Conservation (phyloP, 352 stramenopile genomes). For the Phytopythium sindhum region DNA sequence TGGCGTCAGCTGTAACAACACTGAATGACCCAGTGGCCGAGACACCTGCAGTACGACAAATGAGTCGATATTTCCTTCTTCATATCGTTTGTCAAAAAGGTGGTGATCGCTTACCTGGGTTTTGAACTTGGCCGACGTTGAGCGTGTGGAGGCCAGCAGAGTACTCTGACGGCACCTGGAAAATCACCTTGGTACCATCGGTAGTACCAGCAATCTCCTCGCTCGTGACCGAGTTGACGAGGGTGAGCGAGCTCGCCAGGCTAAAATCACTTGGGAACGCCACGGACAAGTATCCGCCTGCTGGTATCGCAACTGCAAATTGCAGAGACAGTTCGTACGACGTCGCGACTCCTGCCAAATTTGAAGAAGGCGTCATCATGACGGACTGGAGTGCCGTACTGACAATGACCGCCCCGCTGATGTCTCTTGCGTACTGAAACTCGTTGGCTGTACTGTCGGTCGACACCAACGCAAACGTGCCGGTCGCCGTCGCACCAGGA, state of each 20-base stretch:
- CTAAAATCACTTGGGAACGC: slow-evolving; percentile 16
- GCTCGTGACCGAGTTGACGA: slow-evolving; percentile 12
- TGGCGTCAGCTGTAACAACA: slow-evolving; percentile 32
- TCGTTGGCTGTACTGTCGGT: slow-evolving; percentile 22
- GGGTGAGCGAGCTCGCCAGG: slow-evolving; percentile 2
- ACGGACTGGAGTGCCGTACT: slow-evolving; percentile 15
- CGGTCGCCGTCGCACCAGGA: slow-evolving; percentile 37
- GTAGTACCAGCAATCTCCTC: slow-evolving; percentile 9
- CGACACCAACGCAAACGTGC: slow-evolving; percentile 32
- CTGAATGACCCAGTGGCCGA: slow-evolving; percentile 30
- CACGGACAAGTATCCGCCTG: slow-evolving; percentile 21
- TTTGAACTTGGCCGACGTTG: slow-evolving; percentile 24
- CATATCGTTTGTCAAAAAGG: background rate
- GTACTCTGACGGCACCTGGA: slow-evolving; percentile 11
- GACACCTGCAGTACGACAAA: slow-evolving; percentile 13
- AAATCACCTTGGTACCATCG: slow-evolving; percentile 11
- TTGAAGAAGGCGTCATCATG: slow-evolving; percentile 1
- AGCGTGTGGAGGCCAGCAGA: slow-evolving; percentile 14
- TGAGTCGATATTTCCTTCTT: background rate
- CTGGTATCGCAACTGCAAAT: slow-evolving; percentile 16
- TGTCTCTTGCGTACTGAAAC: slow-evolving; percentile 21
- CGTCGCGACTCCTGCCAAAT: slow-evolving; percentile 21
- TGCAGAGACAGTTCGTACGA: slow-evolving; percentile 14
- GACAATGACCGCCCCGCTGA: slow-evolving; percentile 23
- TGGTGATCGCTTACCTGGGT: slow-evolving; percentile 24